A percentile compares a stretch with the other conserved stretches of the same genome.
Evolutionary conservation across 2,329 filamentous ascomycete species (phyloP).

Genomic region (Paracamarosporium sp.): DNA sequence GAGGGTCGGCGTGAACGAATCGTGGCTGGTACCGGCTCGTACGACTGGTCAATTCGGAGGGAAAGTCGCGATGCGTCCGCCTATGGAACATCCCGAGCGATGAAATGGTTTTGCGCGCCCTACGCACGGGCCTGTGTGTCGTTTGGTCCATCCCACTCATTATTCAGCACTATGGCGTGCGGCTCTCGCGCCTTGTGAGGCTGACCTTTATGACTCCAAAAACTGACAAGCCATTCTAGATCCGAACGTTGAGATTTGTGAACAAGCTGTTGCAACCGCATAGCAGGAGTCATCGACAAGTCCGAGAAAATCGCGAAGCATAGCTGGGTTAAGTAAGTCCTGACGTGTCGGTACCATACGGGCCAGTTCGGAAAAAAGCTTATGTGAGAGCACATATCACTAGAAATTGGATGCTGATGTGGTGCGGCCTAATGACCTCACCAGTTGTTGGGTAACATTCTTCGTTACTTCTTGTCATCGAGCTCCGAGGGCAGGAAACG

Average conservation of each 20-base stretch:
- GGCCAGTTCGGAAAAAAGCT: background rate
- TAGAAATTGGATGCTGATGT: background rate
- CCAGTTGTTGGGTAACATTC: background rate
- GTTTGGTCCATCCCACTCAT: slow-evolving; percentile 1
- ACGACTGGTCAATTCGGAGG: background rate
- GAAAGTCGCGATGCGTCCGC: background rate
- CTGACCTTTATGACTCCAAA: slow-evolving; percentile 5
- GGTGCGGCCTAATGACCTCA: background rate
- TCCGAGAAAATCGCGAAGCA: background rate
- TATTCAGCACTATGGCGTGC: slow-evolving; percentile 10
- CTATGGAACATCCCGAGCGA: slow-evolving; percentile 1
- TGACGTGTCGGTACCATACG: background rate
- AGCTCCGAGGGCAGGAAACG: background rate
- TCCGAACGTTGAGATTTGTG: background rate
- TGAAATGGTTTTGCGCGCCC: slow-evolving; percentile 8
- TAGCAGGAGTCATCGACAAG: background rate
- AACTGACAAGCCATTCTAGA: no score
- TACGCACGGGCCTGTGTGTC: slow-evolving; percentile 10
- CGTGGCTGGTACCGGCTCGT: background rate
- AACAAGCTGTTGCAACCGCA: background rate
- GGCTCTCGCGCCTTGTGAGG: slow-evolving; percentile 3
- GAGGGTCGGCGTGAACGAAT: background rate
- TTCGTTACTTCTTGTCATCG: background rate
- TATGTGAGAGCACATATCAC: background rate
- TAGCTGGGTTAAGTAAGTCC: background rate